Base-by-base conservation (phyloP, 768 basidiomycete genomes). In the Rhodotorula taiwanensis region DNA sequence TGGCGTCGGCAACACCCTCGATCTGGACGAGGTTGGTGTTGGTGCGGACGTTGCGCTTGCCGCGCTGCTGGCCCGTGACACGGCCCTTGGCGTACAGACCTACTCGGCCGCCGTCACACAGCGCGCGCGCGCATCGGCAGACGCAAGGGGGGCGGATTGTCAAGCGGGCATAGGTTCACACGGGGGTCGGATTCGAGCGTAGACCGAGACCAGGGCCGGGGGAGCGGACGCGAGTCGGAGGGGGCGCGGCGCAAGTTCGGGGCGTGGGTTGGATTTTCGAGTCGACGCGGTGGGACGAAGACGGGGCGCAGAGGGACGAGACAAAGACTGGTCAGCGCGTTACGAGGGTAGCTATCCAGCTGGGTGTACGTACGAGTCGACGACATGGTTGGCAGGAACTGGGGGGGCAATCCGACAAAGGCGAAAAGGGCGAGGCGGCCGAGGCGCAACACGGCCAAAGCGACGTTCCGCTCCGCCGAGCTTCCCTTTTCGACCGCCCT, bases 1-100 rank as follows among this genome's bases (percentile, higher is more conserved):
- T 84, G 79, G 92, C 89, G 74, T 80, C 86, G 69, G 84, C 83
- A 60, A 97, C 92, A 75, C 94, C 94, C 81, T 99, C 95, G 76
- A 99, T 89, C 79, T 94, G 91, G 74, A 99, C 79, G 73, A 99
- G 86, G 58, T 90, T 89, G 66, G 92, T 95, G 82, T 94, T 94
- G 75, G 91, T 92, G 75, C 86, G 83, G 62, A 87, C 82, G 83
- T 98, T 97, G 76, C 91, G 87, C 81, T 98, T 98, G 66, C 89
- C 92, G 70, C 95, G 89, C 81, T 97, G 97, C 88, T 94, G 89
- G 70, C 93, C 91, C 74, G 97, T 82, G 76, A 99, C 85, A 74
- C 95, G 91, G 77, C 90, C 95, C 63, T 65, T 62, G 45, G 56
- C 56, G 57, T 65, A 69, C 20, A 69, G 52, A 31, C 67, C 63